phyloP scores from a whole-genome alignment of 805 yeast species.

The Myxozyma sirexii region DNA sequence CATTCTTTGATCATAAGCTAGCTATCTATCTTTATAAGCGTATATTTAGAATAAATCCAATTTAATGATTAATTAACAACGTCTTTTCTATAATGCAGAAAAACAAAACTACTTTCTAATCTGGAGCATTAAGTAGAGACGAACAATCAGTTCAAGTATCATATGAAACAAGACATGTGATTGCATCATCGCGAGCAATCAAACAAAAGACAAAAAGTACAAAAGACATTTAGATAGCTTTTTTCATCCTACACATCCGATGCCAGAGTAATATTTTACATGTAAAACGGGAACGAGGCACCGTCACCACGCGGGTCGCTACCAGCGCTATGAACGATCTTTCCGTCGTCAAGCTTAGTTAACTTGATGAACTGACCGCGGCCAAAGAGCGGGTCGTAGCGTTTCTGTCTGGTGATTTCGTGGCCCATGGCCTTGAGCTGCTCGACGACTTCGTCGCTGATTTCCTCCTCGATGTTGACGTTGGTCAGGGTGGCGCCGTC shows the following conservation, averaged over 20 bases:
- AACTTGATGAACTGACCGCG: conserved; percentile 71
- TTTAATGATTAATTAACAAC: too few species aligned
- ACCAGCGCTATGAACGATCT: conserved; percentile 64
- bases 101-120: too few species aligned
- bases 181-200: too few species aligned
- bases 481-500: conserved; percentile 56
- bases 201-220: neutral
- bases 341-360: conserved; percentile 42
- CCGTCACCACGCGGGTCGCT: conserved; percentile 88
- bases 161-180: neutral
- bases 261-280: conserved; percentile 1
- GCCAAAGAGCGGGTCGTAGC: conserved; percentile 37
- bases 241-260: neutral
- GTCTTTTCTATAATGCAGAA: too few species aligned
- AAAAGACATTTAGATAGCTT: neutral
- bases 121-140: too few species aligned
- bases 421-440: conserved; percentile 61
- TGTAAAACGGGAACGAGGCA: conserved; percentile 49
- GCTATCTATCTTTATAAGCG: too few species aligned
- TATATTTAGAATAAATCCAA: too few species aligned
- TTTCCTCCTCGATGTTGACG: conserved; percentile 68
- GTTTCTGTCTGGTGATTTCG: conserved; percentile 45
- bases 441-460: conserved; percentile 51
- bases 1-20: too few species aligned
- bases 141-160: too few species aligned